Conservation (phyloP, 164 flowering plant species). For the Piper longum region DNA sequence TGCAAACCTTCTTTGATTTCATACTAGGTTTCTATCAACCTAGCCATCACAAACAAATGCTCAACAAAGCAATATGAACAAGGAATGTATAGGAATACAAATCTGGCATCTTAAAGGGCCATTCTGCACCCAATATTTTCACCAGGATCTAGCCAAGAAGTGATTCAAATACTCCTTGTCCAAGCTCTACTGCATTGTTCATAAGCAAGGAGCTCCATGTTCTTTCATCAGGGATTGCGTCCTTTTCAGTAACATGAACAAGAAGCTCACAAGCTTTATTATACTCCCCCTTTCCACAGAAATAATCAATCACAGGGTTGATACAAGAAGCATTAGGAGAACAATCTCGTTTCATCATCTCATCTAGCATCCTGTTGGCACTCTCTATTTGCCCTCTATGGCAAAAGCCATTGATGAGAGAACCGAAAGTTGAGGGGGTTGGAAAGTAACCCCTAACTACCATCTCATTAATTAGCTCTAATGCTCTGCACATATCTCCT, state of each 20-base stretch:
- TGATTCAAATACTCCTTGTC: neutral
- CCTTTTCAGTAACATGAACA: slow-evolving; percentile 41
- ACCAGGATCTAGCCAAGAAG: neutral
- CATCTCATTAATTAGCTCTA: slow-evolving; percentile 66
- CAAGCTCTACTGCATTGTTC: slow-evolving; percentile 7
- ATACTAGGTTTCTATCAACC: too few relatives aligned
- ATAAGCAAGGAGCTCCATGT: slow-evolving; percentile 45
- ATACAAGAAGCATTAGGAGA: slow-evolving; percentile 38
- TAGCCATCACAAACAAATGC: too few relatives aligned
- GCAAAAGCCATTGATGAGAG: slow-evolving; percentile 45
- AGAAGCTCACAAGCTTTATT: slow-evolving; percentile 26
- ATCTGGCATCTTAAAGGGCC: too few relatives aligned
- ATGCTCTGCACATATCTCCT: slow-evolving; percentile 32
- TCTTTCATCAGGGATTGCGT: slow-evolving; percentile 32
- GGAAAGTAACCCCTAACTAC: slow-evolving; percentile 36
- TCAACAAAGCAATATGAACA: too few relatives aligned
- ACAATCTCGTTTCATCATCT: slow-evolving; percentile 45
- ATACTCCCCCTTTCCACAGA: slow-evolving; percentile 33
- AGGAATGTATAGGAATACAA: too few relatives aligned
- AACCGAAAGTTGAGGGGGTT: slow-evolving; percentile 40
- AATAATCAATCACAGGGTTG: slow-evolving; percentile 25
- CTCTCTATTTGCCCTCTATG: slow-evolving; percentile 32
- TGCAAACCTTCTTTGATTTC: too few relatives aligned
- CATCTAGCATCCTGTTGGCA: slow-evolving; percentile 51
- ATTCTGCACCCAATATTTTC: too few relatives aligned